A percentile compares a stretch with the other conserved stretches of the same genome.
Conservation (phyloP, 148 eudicot genomes). For the Chenopodium berlandieri region DNA sequence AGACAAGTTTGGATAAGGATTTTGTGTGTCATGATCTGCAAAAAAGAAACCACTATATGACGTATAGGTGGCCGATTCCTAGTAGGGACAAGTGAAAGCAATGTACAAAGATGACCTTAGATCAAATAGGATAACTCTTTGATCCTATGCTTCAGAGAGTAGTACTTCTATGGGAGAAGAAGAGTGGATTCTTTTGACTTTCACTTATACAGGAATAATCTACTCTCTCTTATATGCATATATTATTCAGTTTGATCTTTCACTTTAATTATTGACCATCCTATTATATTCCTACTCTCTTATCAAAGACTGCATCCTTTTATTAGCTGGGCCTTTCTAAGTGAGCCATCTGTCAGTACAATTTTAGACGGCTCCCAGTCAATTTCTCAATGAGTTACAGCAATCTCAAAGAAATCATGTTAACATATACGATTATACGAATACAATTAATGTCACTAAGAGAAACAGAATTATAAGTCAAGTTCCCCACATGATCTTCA, state of each 20-base stretch:
- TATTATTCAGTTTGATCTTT: not conserved
- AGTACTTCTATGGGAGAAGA: not conserved
- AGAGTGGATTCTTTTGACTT: constrained; percentile 15
- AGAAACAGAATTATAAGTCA: not conserved
- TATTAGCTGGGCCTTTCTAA: not conserved
- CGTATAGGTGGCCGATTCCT: not conserved
- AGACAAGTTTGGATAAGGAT: not conserved
- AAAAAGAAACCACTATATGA: not conserved
- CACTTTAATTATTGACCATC: not conserved
- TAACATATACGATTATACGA: not conserved
- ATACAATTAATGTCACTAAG: not conserved
- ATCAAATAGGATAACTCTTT: not conserved
- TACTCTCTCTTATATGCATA: not conserved
- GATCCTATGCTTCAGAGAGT: not conserved
- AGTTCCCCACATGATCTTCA: not conserved
- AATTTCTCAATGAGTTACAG: constrained; percentile 1
- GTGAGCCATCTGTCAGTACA: constrained; percentile 1
- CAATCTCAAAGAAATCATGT: not conserved
- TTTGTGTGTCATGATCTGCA: not conserved
- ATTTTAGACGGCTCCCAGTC: not conserved
- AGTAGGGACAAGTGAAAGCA: constrained; percentile 1
- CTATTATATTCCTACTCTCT: constrained; percentile 16
- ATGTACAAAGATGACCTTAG: not conserved
- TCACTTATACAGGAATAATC: constrained; percentile 15
- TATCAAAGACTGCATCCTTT: not conserved